Evolutionary conservation across 2,329 filamentous ascomycete species (phyloP).

Genomic region (Ophiostoma montium): DNA sequence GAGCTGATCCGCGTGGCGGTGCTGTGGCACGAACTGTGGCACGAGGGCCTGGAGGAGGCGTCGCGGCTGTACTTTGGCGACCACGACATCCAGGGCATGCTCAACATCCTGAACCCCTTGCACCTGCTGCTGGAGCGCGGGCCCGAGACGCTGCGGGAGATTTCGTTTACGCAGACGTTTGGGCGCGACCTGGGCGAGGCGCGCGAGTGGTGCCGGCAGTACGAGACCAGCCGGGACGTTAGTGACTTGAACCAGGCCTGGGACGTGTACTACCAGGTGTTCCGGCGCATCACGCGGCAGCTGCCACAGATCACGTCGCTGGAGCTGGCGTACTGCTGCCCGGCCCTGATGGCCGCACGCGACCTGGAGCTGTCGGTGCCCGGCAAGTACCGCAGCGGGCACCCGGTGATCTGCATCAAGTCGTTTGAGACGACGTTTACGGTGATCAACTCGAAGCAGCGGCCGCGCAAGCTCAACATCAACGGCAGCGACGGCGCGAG

Average conservation of each 20-base stretch:
- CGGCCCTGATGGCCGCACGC: constrained; percentile 72
- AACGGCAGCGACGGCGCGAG: constrained; percentile 77
- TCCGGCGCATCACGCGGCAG: constrained; percentile 87
- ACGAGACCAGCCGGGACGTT: constrained; percentile 74
- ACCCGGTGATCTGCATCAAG: constrained; percentile 67
- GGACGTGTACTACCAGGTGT: constrained; percentile 98
- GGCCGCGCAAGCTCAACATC: constrained; percentile 76
- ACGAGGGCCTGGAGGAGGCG: constrained; percentile 93
- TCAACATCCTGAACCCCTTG: constrained; percentile 73
- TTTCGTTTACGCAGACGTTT: constrained; percentile 95
- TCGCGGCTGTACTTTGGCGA: constrained; percentile 95
- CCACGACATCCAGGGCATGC: constrained; percentile 96
- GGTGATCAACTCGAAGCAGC: constrained; percentile 94
- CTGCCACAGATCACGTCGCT: constrained; percentile 83
- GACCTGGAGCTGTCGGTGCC: constrained; percentile 91
- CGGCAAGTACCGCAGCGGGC: constrained; percentile 73
- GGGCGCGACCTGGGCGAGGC: constrained; percentile 90
- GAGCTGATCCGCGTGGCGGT: constrained; percentile 96
- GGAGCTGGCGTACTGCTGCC: constrained; percentile 93
- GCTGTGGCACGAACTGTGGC: constrained; percentile 97
- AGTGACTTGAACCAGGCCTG: constrained; percentile 95
- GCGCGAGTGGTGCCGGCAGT: constrained; percentile 89
- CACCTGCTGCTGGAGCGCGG: constrained; percentile 85
- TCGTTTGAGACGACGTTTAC: constrained; percentile 82
- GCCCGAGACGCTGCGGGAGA: constrained; percentile 84